Conservation (phyloP, 2,329 filamentous ascomycete species). For the Hymenoscyphus occultus region DNA sequence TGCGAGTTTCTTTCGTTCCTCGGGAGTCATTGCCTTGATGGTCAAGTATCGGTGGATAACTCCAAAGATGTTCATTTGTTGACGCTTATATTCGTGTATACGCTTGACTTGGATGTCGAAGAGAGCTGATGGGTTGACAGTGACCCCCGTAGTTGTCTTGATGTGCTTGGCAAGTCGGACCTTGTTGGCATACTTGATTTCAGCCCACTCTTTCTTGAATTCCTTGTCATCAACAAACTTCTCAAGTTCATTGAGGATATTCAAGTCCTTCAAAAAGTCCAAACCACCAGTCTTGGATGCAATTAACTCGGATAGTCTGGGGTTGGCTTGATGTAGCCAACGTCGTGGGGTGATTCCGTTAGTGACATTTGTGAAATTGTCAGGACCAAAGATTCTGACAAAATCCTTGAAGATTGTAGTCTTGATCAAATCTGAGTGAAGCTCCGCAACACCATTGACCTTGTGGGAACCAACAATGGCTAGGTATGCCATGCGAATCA, state of each 20-base stretch:
- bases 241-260: constrained; percentile 81
- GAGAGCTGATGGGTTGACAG: constrained; percentile 80
- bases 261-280: constrained; percentile 87
- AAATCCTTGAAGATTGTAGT: constrained; percentile 99
- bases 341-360: constrained; percentile 95
- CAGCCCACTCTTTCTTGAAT: constrained; percentile 92
- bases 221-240: constrained; percentile 77
- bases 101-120: constrained; percentile 99
- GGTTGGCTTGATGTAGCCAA: constrained; percentile 98
- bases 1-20: constrained; percentile 80
- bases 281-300: constrained; percentile 81
- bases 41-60: constrained; percentile 91
- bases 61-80: constrained; percentile 98
- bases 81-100: constrained; percentile 98
- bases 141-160: constrained; percentile 73
- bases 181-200: constrained; percentile 97
- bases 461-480: constrained; percentile 98
- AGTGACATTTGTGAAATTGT: constrained; percentile 98
- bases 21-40: constrained; percentile 79
- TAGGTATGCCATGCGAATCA: constrained; percentile 95
- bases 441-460: constrained; percentile 95
- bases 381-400: constrained; percentile 86
- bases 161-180: constrained; percentile 88
- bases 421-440: constrained; percentile 97
- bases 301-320: constrained; percentile 85